Base-by-base conservation (phyloP, 306 rosid genomes). In the Glycine latifolia region DNA sequence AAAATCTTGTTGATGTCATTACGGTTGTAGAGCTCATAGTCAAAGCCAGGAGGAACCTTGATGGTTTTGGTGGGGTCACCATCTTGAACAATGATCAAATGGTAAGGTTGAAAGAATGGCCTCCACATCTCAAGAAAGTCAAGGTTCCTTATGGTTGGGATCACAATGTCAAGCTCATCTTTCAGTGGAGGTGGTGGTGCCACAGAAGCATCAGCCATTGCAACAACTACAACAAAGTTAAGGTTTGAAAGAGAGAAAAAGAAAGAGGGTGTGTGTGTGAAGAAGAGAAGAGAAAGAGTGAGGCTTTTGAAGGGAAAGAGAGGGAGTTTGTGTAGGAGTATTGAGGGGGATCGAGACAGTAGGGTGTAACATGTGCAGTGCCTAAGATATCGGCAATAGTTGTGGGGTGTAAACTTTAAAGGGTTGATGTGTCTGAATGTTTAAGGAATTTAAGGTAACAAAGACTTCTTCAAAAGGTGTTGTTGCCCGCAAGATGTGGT, bases 51-150 rank as follows among this genome's bases (percentile, higher is more conserved):
- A 4, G 98, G 98, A 67, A 94, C 98, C 31, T 88, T 84, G 71
- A 94, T 94, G 61, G 63, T 85, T 86, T 90, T 91, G 7, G 94
- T n/a, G 2, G 98, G 98, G 35, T 94, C 98, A 10, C 98, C 98
- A 56, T 94, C 98, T 53, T 94, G 98, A 48, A 94, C 98, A 68
- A 94, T 94, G 86, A 94, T 94, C 72, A 94, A 82, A 44, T 94
- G 97, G 50, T 94, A 94, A 4, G 95, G 95, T 79, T 91, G 83
- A 1, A 94, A 86, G 77, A 84, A 94, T 0, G 98, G 95, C 80
- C 97, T 84, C 98, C 98, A 91, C 98, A 91, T 94, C 85, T 94
- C 97, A 7, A 91, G 89, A 80, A 94, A 94, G 65, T 94, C 98
- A 61, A 94, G 95, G 84, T 94, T 94, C 78, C 98, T 82, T 62